Conservation (phyloP, 768 basidiomycete species). For the Mycena capillaripes region DNA sequence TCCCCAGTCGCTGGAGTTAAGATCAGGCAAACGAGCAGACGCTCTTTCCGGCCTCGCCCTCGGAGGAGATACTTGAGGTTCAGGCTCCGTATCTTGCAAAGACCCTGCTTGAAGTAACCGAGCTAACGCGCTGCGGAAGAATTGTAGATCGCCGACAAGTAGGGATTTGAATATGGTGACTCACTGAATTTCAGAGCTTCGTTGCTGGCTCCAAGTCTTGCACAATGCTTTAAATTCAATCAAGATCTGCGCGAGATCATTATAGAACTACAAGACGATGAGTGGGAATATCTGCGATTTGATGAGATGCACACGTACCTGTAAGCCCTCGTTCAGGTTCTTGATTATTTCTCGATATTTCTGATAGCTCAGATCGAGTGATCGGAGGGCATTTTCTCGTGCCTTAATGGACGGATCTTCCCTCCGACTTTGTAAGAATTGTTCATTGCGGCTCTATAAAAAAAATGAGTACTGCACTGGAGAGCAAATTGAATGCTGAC, state of each 20-base stretch:
- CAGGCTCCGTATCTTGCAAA: constrained; percentile 38
- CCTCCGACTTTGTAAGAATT: constrained; percentile 82
- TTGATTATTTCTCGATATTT: constrained; percentile 88
- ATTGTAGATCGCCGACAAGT: constrained; percentile 22
- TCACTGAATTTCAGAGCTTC: constrained; percentile 84
- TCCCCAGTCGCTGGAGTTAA: constrained; percentile 67
- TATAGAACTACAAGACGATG: constrained; percentile 79
- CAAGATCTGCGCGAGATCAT: constrained; percentile 82
- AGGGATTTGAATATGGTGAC: constrained; percentile 39
- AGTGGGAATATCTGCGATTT: background rate
- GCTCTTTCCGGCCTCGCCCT: constrained; percentile 40
- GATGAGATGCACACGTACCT: constrained; percentile 59
- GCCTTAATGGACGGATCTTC: constrained; percentile 85
- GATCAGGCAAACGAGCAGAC: constrained; percentile 58
- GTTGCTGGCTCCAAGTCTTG: constrained; percentile 77
- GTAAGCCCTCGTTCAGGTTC: constrained; percentile 91
- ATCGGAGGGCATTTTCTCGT: constrained; percentile 85
- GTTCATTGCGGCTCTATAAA: constrained; percentile 69
- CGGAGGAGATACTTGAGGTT: constrained; percentile 15
- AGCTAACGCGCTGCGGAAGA: constrained; percentile 55
- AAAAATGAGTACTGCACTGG: background rate
- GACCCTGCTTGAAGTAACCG: constrained; percentile 55
- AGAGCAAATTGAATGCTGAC: constrained; percentile 53
- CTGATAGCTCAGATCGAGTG: constrained; percentile 87
- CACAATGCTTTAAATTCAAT: constrained; percentile 83